Percentiles rank a stretch among this genome's conserved stretches.
phyloP scores from a whole-genome alignment of 176 grass and related monocot genomes.

The Zea mays region DNA sequence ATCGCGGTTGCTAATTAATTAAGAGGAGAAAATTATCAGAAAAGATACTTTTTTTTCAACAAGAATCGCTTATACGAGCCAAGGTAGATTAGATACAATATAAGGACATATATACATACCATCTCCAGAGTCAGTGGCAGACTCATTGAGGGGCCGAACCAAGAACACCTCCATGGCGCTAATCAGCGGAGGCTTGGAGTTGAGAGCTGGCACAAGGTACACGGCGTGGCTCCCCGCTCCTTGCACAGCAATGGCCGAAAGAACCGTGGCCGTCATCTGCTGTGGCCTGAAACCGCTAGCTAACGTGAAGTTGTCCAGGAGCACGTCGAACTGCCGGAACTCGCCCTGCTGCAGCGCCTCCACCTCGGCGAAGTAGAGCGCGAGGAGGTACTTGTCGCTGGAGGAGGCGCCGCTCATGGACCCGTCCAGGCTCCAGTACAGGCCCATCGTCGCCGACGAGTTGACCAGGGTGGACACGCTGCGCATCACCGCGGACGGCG shows the following conservation, averaged over 20 bases:
- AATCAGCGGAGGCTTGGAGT: constrained; percentile 34
- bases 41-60: too few species aligned
- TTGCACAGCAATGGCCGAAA: not conserved
- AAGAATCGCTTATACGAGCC: too few species aligned
- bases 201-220: constrained; percentile 16
- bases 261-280: constrained; percentile 1
- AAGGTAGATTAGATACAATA: too few species aligned
- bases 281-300: constrained; percentile 10
- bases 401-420: not conserved
- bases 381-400: not conserved
- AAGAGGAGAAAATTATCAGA: too few species aligned
- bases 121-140: too few species aligned
- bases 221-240: not conserved
- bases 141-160: not conserved
- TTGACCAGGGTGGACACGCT: constrained; percentile 28
- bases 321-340: constrained; percentile 39
- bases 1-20: too few species aligned
- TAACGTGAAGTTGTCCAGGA: constrained; percentile 24
- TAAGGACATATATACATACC: too few species aligned
- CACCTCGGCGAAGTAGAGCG: constrained; percentile 32
- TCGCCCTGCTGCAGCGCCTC: not conserved
- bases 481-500: constrained; percentile 40
- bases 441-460: not conserved
- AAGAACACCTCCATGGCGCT: constrained; percentile 48
- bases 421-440: not conserved